Conservation (phyloP, 73 alveolate genomes). For the Paramecium biaurelia region DNA sequence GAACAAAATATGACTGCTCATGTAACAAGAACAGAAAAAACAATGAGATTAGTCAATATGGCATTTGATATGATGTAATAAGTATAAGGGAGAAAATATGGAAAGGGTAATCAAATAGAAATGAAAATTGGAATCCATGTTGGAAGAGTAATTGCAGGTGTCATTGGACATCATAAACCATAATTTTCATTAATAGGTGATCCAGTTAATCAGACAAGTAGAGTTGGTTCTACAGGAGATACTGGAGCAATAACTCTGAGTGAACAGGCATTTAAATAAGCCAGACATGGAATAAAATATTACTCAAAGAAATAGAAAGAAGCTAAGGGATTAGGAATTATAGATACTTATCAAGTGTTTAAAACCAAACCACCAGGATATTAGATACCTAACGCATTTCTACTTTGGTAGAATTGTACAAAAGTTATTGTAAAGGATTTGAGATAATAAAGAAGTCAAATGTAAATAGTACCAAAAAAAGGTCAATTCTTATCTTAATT, state of each 20-base stretch:
- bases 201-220: slow-evolving; percentile 93
- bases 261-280: slow-evolving; percentile 26
- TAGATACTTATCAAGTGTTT: slow-evolving; percentile 61
- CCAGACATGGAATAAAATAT: background rate
- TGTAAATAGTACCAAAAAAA: background rate
- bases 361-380: background rate
- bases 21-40: slow-evolving; percentile 39
- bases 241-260: slow-evolving; percentile 20
- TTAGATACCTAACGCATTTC: background rate
- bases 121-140: slow-evolving; percentile 95
- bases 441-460: background rate
- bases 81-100: slow-evolving; percentile 51
- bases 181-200: slow-evolving; percentile 94
- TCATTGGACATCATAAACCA: slow-evolving; percentile 95
- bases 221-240: slow-evolving; percentile 89
- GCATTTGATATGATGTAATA: slow-evolving; percentile 56
- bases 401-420: background rate
- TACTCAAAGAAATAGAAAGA: background rate
- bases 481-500: background rate
- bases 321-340: slow-evolving; percentile 70
- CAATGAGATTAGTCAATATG: slow-evolving; percentile 58
- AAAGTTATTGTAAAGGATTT: background rate
- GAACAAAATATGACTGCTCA: slow-evolving; percentile 68
- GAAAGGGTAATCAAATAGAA: slow-evolving; percentile 52
- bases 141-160: slow-evolving; percentile 97